phyloP scores from a whole-genome alignment of 1,284 basidiomycete species.

The Cryptococcus amylolentus region DNA sequence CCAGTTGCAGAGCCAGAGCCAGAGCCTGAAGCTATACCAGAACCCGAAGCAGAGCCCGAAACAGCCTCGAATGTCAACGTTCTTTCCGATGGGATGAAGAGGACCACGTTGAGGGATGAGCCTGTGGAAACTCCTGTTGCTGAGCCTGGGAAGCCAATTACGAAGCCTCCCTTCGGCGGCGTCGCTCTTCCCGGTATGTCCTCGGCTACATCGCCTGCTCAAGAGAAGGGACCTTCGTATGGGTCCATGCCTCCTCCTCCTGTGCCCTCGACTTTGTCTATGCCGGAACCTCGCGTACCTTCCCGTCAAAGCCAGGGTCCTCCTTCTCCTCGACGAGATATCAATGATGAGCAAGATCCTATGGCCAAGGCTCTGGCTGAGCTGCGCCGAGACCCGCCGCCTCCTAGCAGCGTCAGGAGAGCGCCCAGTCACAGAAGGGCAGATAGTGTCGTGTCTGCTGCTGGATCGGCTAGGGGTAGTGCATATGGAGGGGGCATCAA shows the following conservation, averaged over 20 bases:
- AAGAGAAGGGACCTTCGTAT: background rate
- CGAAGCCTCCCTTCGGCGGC: slow-evolving; percentile 40
- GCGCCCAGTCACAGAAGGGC: slow-evolving; percentile 42
- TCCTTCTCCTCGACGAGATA: slow-evolving; percentile 33
- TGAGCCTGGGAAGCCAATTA: slow-evolving; percentile 5
- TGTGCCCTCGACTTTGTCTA: slow-evolving; percentile 27
- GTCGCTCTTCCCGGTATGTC: slow-evolving; percentile 46
- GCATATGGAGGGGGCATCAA: slow-evolving; percentile 19
- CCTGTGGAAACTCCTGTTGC: slow-evolving; percentile 4
- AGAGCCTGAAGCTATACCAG: slow-evolving; percentile 5
- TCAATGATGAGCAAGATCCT: slow-evolving; percentile 62
- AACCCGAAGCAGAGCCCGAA: background rate
- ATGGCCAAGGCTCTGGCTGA: slow-evolving; percentile 66
- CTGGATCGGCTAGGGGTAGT: slow-evolving; percentile 23
- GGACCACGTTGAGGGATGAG: slow-evolving; percentile 19
- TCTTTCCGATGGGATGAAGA: slow-evolving; percentile 13
- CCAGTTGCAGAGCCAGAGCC: slow-evolving; percentile 7
- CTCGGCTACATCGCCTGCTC: slow-evolving; percentile 11
- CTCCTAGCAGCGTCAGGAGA: slow-evolving; percentile 40
- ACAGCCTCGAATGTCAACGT: slow-evolving; percentile 9
- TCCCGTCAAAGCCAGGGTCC: slow-evolving; percentile 31
- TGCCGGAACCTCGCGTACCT: slow-evolving; percentile 37
- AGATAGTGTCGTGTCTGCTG: slow-evolving; percentile 35
- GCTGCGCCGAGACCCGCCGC: slow-evolving; percentile 51
- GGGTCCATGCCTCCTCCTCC: slow-evolving; percentile 26